Percentiles rank a stretch among this genome's conserved stretches.
These are phyloP conservation scores for Lanmaoa rubissima DNA, from an alignment of 768 basidiomycete species.

Conservation along the genomic window DNA sequence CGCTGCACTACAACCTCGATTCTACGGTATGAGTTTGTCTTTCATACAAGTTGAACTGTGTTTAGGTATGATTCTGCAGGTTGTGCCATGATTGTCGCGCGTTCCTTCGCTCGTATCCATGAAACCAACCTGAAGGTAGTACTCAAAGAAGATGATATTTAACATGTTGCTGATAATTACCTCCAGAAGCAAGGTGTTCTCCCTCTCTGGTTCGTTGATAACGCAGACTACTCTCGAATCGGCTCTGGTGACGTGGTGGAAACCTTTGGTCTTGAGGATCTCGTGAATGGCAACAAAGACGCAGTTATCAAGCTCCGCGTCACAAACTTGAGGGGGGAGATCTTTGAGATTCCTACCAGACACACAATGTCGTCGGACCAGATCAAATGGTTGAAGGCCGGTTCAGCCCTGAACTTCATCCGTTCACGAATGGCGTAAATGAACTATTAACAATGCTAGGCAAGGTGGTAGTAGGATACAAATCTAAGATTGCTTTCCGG, in stretches of 20 bases:
- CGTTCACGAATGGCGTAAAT: conserved; percentile 48
- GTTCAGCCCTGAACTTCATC: conserved; percentile 90
- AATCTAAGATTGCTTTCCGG: background rate
- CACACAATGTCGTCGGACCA: conserved; percentile 94
- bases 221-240: conserved; percentile 81
- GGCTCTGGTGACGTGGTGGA: conserved; percentile 78
- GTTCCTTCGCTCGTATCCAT: conserved; percentile 97
- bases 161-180: conserved; percentile 1
- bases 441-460: background rate
- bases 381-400: conserved; percentile 84
- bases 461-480: background rate
- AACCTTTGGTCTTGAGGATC: conserved; percentile 76
- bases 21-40: conserved; percentile 58
- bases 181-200: conserved; percentile 93
- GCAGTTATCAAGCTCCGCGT: conserved; percentile 57
- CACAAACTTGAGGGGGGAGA: conserved; percentile 59
- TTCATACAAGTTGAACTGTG: background rate
- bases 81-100: conserved; percentile 81
- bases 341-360: conserved; percentile 66
- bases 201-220: conserved; percentile 91
- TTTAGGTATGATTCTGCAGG: conserved; percentile 41
- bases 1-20: conserved; percentile 94
- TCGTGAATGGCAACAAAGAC: conserved; percentile 47
- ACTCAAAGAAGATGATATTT: background rate
- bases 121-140: conserved; percentile 93